Percentiles rank a stretch among this genome's conserved stretches.
Conservation (phyloP, 2,329 filamentous ascomycete species). For the Fusarium proliferatum region DNA sequence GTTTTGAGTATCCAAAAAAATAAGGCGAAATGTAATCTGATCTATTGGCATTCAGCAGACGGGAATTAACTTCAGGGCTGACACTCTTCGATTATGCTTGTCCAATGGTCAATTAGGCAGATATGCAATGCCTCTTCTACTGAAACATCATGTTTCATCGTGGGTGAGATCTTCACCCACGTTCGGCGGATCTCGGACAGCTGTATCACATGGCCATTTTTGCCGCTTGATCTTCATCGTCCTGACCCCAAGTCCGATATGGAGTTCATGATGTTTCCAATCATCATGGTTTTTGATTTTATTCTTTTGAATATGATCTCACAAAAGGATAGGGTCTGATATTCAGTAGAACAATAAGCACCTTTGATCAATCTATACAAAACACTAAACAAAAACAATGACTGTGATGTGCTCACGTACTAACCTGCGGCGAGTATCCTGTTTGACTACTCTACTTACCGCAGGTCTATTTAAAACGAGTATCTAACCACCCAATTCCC, state of each 20-base stretch:
- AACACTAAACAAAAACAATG: background rate
- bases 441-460: background rate
- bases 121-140: background rate
- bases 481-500: background rate
- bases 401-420: background rate
- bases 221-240: background rate
- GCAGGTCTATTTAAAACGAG: background rate
- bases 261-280: too few relatives aligned
- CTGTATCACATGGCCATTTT: background rate
- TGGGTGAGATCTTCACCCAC: background rate
- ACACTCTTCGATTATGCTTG: rapidly evolving
- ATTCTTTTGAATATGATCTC: rapidly evolving
- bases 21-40: background rate
- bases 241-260: rapidly evolving
- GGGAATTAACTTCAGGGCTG: background rate
- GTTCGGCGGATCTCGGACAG: background rate
- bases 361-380: background rate
- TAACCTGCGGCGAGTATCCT: background rate
- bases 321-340: rapidly evolving
- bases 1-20: rapidly evolving
- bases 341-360: rapidly evolving
- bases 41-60: background rate
- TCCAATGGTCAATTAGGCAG: background rate
- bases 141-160: background rate
- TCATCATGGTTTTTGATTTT: too few relatives aligned